Evolutionary conservation across 2,329 filamentous ascomycete genomes (phyloP), one percentile per base, ranked within the genome.

Genomic region (Stachybotrys elegans): DNA sequence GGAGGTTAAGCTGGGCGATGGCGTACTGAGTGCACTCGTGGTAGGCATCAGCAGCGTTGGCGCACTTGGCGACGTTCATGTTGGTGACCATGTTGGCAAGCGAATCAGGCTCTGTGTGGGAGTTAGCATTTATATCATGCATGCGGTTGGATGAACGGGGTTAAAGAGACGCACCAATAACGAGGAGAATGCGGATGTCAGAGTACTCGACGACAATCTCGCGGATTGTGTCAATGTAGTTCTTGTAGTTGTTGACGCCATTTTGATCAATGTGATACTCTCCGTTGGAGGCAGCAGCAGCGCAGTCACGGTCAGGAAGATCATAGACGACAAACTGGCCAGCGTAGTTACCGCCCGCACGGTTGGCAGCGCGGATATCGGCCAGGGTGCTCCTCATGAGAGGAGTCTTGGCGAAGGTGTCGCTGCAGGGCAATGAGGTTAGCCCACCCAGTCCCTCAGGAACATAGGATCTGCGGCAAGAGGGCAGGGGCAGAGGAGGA

Each of bases 21-120:
- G 76, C 76, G 53, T 80, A 76, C 49, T 69, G 59, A 29, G 69
- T 73, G 55, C 73, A 68, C 35, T 70, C 67, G 38, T 71, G 60
- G 58, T 80, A 80, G 14, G 70, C 69, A 5, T 56, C 50, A n/a
- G 70, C 61, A 9, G 76, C 72, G 40, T 60, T 60, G 41, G 67
- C 39, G 55, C 77, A 80, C 59, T 76, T 77, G 45, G 67, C 49
- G 6, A 76, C 67, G 50, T 66, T 66, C 51, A 71, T 43, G 65
- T 80, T 81, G 51, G 76, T 80, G 36, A 80, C 68, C 57, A 80
- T 60, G 65, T 80, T 80, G 47, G 76, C 74, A n/a, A 80, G 65
- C 21, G 74, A 76, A 57, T 81, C 76, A 22, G 77, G 76, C 59
- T 80, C 73, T 72, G 39, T 47, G 45, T 4, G 8, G n/a, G 2